Conservation (phyloP, 805 yeast genomes). For the Metschnikowia anglica region DNA sequence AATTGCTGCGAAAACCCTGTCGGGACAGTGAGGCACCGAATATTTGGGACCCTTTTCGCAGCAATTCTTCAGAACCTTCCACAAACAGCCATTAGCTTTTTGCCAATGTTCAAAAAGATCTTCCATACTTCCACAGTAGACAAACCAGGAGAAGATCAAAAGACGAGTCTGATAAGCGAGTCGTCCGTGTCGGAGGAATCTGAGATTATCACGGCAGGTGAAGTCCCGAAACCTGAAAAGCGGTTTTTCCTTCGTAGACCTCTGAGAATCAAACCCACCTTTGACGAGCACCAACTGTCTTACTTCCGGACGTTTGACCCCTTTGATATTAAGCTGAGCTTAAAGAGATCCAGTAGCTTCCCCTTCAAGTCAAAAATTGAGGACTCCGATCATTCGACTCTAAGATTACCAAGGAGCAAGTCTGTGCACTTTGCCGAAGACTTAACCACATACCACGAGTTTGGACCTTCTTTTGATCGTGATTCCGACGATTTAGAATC, state of each 20-base stretch:
- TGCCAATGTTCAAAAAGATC: conserved; percentile 18
- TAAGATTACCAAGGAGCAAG: conserved; percentile 15
- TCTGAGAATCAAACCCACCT: neutral
- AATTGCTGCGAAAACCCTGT: conserved; percentile 6
- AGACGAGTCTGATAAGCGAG: conserved; percentile 1
- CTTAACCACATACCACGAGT: conserved; percentile 15
- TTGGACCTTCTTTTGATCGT: conserved; percentile 1
- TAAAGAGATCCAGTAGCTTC: conserved; percentile 16
- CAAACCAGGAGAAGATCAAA: conserved; percentile 6
- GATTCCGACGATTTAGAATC: conserved; percentile 7
- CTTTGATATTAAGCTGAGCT: conserved; percentile 11
- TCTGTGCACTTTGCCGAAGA: conserved; percentile 21
- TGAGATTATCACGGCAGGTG: conserved; percentile 10
- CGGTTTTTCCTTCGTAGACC: conserved; percentile 16
- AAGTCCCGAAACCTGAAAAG: conserved; percentile 13
- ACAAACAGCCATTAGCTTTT: conserved; percentile 8
- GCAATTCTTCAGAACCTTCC: conserved; percentile 3
- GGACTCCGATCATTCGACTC: neutral
- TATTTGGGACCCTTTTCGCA: conserved; percentile 5
- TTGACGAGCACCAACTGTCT: conserved; percentile 1
- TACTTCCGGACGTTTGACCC: conserved; percentile 16
- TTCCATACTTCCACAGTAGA: conserved; percentile 11
- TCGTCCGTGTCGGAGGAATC: conserved; percentile 14
- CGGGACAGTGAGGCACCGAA: neutral
- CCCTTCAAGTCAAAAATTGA: conserved; percentile 7